Base-by-base conservation (phyloP, 2,329 filamentous ascomycete genomes). In the Diaporthe vaccinii region DNA sequence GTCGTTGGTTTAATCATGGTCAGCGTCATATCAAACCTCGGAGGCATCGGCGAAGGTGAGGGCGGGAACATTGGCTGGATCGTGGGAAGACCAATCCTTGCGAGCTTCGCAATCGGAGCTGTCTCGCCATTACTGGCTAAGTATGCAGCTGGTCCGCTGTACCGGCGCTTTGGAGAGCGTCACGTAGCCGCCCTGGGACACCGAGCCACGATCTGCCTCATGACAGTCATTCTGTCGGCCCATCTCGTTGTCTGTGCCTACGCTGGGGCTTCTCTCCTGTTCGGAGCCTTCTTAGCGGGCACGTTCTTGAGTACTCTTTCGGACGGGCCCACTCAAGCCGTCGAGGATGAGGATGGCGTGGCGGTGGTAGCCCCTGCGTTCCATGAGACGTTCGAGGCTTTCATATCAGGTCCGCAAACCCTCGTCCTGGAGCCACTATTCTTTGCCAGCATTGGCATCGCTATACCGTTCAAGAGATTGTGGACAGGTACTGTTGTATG, bases 371-470 rank as follows among this genome's bases (percentile, higher is more conserved):
- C 80, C 8, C 84, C 84, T 4, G 83, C 80, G 0, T 85, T 85
- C 65, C 78, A 82, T 0, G 82, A 84, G 71, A 84, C 84, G 0
- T 85, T 85, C 73, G 83, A 84, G 72, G 76, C 77, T 14, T 86
- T 85, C 72, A 77, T 85, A 1, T 70, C 82, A 1, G 83, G 80
- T 15, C 79, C 82, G 20, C 84, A 83, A 74, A 80, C 86, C 3
- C 83, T 83, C 31, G 85, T 92, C 5, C 79, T 92, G 5, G 87
- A 87, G 68, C 90, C 90, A 0, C 84, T 91, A 57, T 92, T 92
- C 81, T 92, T 92, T 78, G 90, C 86, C 73, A 81, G 84, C 0
- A 89, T 92, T 72, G 90, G 90, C 17, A 92, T 92, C 78, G 88
- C 90, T 2, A 90, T 92, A 14, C 90, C 90, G 0, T 90, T 91